Evolutionary conservation across 164 flowering plant species (phyloP).

Genomic region (Nymphaea thermarum): DNA sequence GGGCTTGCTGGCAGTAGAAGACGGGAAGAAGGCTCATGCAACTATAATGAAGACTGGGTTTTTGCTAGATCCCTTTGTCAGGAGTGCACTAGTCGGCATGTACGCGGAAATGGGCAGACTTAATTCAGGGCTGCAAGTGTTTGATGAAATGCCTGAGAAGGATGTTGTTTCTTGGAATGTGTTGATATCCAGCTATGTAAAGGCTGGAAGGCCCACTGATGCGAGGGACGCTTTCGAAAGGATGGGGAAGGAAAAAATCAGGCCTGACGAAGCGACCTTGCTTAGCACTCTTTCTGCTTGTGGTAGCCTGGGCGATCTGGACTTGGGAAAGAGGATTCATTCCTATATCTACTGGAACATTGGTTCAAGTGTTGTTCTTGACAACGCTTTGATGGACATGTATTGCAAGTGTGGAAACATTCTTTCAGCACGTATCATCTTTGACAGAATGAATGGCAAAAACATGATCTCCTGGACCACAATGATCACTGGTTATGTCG

Average conservation of each 20-base stretch:
- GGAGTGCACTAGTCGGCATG: constrained; percentile 67
- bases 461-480: constrained; percentile 70
- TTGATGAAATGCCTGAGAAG: constrained; percentile 53
- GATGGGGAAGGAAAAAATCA: constrained; percentile 28
- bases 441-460: constrained; percentile 37
- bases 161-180: constrained; percentile 68
- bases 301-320: constrained; percentile 38
- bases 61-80: constrained; percentile 44
- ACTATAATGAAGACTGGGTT: constrained; percentile 40
- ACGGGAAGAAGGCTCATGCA: constrained; percentile 54
- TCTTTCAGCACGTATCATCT: constrained; percentile 27
- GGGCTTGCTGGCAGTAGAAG: constrained; percentile 21
- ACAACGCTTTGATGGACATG: constrained; percentile 64
- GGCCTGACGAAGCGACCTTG: constrained; percentile 55
- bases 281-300: constrained; percentile 72
- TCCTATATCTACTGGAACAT: constrained; percentile 24
- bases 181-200: constrained; percentile 46
- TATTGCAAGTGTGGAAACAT: constrained; percentile 61
- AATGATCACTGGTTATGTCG: constrained; percentile 63
- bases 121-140: constrained; percentile 20
- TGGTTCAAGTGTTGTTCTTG: constrained; percentile 31
- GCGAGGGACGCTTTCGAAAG: constrained; percentile 31
- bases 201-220: constrained; percentile 31
- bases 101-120: constrained; percentile 39
- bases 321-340: constrained; percentile 58